Evolutionary conservation across 352 stramenopile genomes (phyloP), one percentile per base, ranked within the genome.

Genomic region (Pythium monospermum): DNA sequence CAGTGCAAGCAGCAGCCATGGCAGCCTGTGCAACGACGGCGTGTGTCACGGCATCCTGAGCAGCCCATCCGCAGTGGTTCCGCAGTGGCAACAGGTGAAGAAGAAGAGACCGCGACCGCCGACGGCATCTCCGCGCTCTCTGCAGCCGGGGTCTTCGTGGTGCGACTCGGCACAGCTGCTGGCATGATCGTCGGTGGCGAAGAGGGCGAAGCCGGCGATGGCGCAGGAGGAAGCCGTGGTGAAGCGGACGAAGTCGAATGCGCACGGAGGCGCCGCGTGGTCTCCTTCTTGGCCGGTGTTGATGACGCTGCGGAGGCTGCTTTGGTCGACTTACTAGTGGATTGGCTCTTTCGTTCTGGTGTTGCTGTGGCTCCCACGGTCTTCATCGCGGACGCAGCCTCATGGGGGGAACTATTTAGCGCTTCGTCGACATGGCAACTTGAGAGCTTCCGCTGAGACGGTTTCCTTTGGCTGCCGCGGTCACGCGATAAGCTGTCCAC

Each of bases 1-100:
- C 80, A 91, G 57, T 91, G 80, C 19, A 84, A 53, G 39, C 73
- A 86, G 49, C 80, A 91, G 1, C 71, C 73, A 6, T 59, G 70
- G 45, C 80, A 91, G 7, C 71, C 71, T 0, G 75, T 85, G 32
- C 80, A 91, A 22, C 76, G 71, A 7, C 76, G 71, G 4, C 73
- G 71, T 7, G 71, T 41, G 48, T 91, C 75, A 8, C 73, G 73
- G 28, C 80, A 91, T 0, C 74, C 74, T 19, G 71, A 74, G 26
- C 79, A 91, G 3, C 73, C 73, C 64, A 83, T 82, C 7, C 74
- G 73, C 27, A 85, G 44, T 31, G 79, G 70, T 12, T 68, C 66
- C 12, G 52, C 55, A 28, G 38, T 2, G 8, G 46, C 30, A 13
- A 47, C 25, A 33, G 38, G n/a, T 19, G 38, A n/a, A n/a, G n/a